phyloP scores from a whole-genome alignment of 768 basidiomycete genomes.

The Russula earlei region DNA sequence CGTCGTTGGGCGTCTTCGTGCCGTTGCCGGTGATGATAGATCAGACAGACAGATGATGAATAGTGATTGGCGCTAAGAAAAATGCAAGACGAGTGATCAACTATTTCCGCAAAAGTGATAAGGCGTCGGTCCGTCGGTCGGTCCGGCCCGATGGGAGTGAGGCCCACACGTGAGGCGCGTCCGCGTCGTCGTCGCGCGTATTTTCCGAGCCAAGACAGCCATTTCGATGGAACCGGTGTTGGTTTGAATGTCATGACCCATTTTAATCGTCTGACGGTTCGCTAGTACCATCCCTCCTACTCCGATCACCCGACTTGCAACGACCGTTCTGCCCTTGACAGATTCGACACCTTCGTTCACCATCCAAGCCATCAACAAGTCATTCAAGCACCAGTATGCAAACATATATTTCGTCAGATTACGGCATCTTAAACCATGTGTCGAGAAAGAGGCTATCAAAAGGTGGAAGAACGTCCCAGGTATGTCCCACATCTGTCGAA shows the following conservation, averaged over 20 bases:
- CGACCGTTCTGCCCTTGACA: constrained; percentile 4
- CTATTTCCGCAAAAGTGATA: too few species aligned
- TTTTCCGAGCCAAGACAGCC: too few species aligned
- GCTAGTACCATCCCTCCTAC: constrained; percentile 2
- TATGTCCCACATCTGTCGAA: constrained; percentile 17
- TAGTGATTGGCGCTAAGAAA: too few species aligned
- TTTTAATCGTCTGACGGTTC: background rate
- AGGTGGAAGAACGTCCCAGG: constrained; percentile 43
- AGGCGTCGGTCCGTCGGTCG: too few species aligned
- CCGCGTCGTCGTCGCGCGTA: too few species aligned
- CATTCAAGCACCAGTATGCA: constrained; percentile 61
- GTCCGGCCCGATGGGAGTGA: too few species aligned
- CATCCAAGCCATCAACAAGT: constrained; percentile 36
- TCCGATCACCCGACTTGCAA: constrained; percentile 9
- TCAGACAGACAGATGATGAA: too few species aligned
- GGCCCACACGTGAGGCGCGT: too few species aligned
- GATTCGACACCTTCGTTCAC: constrained; percentile 29
- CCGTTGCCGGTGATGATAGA: too few species aligned
- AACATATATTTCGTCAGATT: constrained; percentile 64
- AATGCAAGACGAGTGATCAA: too few species aligned
- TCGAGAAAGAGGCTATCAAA: constrained; percentile 39
- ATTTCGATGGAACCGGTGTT: constrained; percentile 12
- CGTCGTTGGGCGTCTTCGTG: too few species aligned
- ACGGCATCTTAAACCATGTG: constrained; percentile 36
- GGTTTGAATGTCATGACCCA: background rate